A percentile compares a stretch with the other conserved stretches of the same genome.
These are phyloP conservation scores for Phialocephala subalpina DNA, from an alignment of 2,329 filamentous ascomycete species.

Conservation along the genomic window DNA sequence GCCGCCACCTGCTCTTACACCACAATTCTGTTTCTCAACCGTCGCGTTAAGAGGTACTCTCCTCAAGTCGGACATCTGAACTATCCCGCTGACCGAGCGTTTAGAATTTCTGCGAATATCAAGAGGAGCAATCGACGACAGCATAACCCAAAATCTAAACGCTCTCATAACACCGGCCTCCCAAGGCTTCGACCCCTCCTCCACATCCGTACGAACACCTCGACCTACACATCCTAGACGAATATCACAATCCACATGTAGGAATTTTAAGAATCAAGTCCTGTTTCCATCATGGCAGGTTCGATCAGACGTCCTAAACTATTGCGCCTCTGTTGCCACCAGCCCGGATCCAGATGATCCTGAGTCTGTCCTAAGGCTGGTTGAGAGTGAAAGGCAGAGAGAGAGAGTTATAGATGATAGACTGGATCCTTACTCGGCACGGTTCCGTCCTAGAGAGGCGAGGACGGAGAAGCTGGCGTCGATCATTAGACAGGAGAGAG, in stretches of 20 bases:
- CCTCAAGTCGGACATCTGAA: background rate
- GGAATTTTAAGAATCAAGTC: constrained; percentile 76
- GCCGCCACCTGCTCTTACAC: constrained; percentile 63
- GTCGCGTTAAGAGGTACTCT: constrained; percentile 69
- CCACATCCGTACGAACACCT: constrained; percentile 70
- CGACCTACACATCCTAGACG: constrained; percentile 55
- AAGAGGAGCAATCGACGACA: constrained; percentile 86
- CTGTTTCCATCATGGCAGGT: constrained; percentile 90
- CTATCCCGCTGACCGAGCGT: constrained; percentile 13
- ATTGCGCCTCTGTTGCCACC: constrained; percentile 88
- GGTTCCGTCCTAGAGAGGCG: constrained; percentile 82
- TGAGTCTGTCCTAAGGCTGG: constrained; percentile 72
- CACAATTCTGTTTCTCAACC: constrained; percentile 81
- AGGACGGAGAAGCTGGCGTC: constrained; percentile 81
- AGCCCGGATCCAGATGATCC: constrained; percentile 89
- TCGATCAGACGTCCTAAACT: constrained; percentile 83
- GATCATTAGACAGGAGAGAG: constrained; percentile 76
- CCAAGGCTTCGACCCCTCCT: constrained; percentile 79
- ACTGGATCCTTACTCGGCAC: constrained; percentile 87
- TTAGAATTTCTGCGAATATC: constrained; percentile 91
- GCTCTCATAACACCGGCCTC: constrained; percentile 80
- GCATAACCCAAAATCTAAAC: constrained; percentile 92
- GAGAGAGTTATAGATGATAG: constrained; percentile 85
- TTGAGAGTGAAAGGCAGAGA: constrained; percentile 73
- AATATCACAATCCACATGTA: constrained; percentile 71